Percentiles rank a stretch among this genome's conserved stretches.
Conservation (phyloP, 345 rosid genomes). For the Linum lewisii region DNA sequence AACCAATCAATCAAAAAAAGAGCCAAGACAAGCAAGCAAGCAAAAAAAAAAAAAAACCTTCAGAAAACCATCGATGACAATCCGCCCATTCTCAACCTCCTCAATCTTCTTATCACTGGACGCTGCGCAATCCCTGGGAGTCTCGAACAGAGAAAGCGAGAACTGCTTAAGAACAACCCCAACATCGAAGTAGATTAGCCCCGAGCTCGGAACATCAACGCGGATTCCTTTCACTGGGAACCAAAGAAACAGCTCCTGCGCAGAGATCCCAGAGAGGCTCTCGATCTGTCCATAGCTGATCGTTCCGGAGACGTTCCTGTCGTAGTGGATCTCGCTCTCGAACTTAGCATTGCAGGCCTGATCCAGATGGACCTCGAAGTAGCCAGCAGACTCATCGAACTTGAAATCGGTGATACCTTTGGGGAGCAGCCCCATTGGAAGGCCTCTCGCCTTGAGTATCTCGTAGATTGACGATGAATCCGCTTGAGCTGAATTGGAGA, state of each 20-base stretch:
- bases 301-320: conserved; percentile 57
- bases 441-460: conserved; percentile 43
- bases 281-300: conserved; percentile 50
- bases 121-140: conserved; percentile 64
- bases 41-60: conserved; percentile 23
- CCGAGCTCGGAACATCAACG: conserved; percentile 81
- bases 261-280: conserved; percentile 59
- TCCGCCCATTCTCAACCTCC: conserved; percentile 1
- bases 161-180: conserved; percentile 81
- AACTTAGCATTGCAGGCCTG: conserved; percentile 82
- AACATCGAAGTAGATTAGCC: conserved; percentile 78
- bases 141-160: conserved; percentile 74
- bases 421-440: conserved; percentile 78
- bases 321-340: conserved; percentile 78
- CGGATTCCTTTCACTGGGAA: conserved; percentile 76
- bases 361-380: conserved; percentile 60
- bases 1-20: too few species aligned
- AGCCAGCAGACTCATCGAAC: conserved; percentile 38
- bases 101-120: conserved; percentile 15
- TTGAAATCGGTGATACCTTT: conserved; percentile 53
- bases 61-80: conserved; percentile 17
- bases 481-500: neutral
- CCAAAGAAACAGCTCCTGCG: conserved; percentile 86
- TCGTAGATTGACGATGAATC: conserved; percentile 37
- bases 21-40: too few species aligned